Conservation (phyloP, 176 grass and related monocot genomes). For the Juncus inflexus region DNA sequence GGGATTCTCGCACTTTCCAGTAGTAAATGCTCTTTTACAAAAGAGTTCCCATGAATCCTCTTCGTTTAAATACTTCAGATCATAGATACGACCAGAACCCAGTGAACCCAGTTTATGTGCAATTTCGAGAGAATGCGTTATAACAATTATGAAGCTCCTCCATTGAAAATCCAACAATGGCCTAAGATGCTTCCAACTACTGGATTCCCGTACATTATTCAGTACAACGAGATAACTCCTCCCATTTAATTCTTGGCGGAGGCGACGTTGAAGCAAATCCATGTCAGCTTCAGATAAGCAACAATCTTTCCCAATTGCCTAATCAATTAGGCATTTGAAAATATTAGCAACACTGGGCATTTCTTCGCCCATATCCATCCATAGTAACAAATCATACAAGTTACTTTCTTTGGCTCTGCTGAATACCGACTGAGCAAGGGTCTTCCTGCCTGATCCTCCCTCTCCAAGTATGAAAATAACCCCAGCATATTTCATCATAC, state of each 20-base stretch:
- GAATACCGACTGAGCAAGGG: background rate
- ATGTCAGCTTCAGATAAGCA: background rate
- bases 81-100: background rate
- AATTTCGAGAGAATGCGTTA: background rate
- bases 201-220: background rate
- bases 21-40: background rate
- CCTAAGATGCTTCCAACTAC: background rate
- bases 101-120: too few relatives aligned
- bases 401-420: background rate
- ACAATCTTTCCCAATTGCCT: slow-evolving; percentile 10
- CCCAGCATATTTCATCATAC: too few relatives aligned
- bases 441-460: background rate
- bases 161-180: background rate
- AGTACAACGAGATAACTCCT: background rate
- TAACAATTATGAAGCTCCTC: background rate
- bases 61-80: background rate
- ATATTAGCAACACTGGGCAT: background rate
- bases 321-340: background rate
- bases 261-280: slow-evolving; percentile 2
- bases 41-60: background rate
- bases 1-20: background rate
- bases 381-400: background rate
- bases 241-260: background rate
- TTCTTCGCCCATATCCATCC: background rate
- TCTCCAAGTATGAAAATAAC: background rate